These are phyloP conservation scores for Euptelea pleiosperma DNA, from an alignment of 164 flowering plant species.

Conservation along the genomic window DNA sequence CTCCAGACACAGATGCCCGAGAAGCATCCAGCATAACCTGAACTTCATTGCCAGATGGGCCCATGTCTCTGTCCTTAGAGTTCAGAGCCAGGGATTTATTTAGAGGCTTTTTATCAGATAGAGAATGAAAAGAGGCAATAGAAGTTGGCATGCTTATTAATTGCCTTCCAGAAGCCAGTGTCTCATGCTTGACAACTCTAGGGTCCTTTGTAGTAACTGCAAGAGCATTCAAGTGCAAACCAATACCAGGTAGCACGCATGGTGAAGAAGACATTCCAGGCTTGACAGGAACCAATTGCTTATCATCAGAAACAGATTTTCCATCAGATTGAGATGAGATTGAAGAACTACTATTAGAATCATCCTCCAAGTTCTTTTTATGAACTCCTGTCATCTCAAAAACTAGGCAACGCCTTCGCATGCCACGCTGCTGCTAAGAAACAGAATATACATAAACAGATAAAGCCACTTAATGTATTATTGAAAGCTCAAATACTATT, in stretches of 20 bases:
- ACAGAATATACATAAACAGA: constrained; percentile 27
- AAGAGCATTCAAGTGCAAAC: constrained; percentile 88
- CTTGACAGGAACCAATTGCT: constrained; percentile 38
- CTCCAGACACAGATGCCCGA: constrained; percentile 32
- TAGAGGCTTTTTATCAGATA: constrained; percentile 33
- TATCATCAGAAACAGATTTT: constrained; percentile 31
- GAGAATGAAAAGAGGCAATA: constrained; percentile 31
- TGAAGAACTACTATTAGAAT: constrained; percentile 34
- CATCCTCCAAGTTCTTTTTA: constrained; percentile 43
- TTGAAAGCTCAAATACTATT: not conserved
- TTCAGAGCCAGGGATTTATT: constrained; percentile 26
- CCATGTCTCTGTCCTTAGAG: constrained; percentile 34
- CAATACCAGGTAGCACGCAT: constrained; percentile 71
- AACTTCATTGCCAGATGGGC: constrained; percentile 30
- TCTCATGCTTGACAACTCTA: constrained; percentile 42
- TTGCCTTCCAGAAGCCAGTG: constrained; percentile 34
- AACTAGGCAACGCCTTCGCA: constrained; percentile 82
- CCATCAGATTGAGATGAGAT: constrained; percentile 34
- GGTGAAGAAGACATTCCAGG: constrained; percentile 43
- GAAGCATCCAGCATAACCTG: constrained; percentile 42
- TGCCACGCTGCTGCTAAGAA: constrained; percentile 61
- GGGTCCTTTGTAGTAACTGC: constrained; percentile 50
- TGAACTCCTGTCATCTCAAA: constrained; percentile 63
- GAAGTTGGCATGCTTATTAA: constrained; percentile 38
- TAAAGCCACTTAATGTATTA: not conserved